Percentiles rank a stretch among this genome's conserved stretches.
These are phyloP conservation scores for Sphaerobolus stellatus DNA, from an alignment of 1,284 basidiomycete species.

Conservation along the genomic window DNA sequence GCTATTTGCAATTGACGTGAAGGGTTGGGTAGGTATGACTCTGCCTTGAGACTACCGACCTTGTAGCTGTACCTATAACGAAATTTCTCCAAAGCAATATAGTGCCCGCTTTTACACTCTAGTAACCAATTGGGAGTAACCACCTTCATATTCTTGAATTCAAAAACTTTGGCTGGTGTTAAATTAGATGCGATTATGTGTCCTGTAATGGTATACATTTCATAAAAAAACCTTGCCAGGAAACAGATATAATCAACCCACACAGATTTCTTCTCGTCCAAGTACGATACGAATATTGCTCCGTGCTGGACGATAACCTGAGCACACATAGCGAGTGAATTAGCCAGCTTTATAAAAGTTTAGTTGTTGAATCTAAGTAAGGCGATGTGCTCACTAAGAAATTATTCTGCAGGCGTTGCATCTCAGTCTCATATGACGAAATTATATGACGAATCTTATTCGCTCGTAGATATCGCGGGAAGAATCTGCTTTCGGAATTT, in stretches of 20 bases:
- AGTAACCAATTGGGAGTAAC: slow-evolving; percentile 86
- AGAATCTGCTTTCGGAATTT: no score
- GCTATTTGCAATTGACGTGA: no score
- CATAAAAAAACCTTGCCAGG: slow-evolving; percentile 11
- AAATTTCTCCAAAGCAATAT: slow-evolving; percentile 80
- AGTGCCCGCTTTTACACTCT: slow-evolving; percentile 65
- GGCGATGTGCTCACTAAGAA: no score
- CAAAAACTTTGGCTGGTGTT: slow-evolving; percentile 84
- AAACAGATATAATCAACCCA: slow-evolving; percentile 39
- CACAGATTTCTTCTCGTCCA: slow-evolving; percentile 77
- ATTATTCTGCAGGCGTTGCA: no score
- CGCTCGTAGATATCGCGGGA: no score
- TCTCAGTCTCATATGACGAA: no score
- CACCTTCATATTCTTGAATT: slow-evolving; percentile 88
- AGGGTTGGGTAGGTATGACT: slow-evolving; percentile 21
- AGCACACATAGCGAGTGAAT: no score
- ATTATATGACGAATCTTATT: no score
- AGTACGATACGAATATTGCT: slow-evolving; percentile 80
- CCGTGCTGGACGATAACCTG: slow-evolving; percentile 86
- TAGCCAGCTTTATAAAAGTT: no score
- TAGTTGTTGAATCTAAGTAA: no score
- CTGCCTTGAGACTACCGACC: slow-evolving; percentile 51
- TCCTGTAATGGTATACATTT: slow-evolving; percentile 50
- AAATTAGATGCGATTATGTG: slow-evolving; percentile 89
- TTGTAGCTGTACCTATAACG: slow-evolving; percentile 47